Base-by-base conservation (phyloP, 1,284 basidiomycete genomes). In the Erythrobasidium hasegawianum region DNA sequence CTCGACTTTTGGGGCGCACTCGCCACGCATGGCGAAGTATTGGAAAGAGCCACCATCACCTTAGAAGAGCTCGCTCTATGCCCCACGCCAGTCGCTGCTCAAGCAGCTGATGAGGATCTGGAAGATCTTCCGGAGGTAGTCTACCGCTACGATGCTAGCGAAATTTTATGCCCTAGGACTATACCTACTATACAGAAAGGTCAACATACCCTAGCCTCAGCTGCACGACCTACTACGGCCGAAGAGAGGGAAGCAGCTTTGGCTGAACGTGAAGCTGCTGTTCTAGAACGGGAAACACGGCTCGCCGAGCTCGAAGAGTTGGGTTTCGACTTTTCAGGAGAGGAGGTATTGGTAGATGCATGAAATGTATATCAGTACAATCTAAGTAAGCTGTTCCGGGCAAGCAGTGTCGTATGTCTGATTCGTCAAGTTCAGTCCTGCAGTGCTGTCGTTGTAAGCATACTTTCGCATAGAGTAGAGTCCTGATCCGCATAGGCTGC, bases 1-100 rank as follows among this genome's bases (percentile, higher is more conserved):
- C 77, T 90, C 64, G 87, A 90, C 74, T 79, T 90, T 22, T 83
- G 85, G 49, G 89, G 87, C 1, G 73, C 76, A 33, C 49, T 86
- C 20, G 79, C 81, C 3, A 81, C 81, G 1, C 72, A 81, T 60
- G 79, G 80, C 14, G 76, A 74, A 8, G 72, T 87, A 22, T 59
- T 77, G 20, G 71, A 73, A 40, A 77, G 81, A 38, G 83, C 83
- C 0, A 56, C 69, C 68, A 68, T 71, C 47, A 69, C 70, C 5
- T 27, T 69, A 55, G 56, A 50, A 45, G 59, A 68, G 55, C 58
- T 74, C 24, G 70, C 59, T 8, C 50, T 71, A 7, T 75, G 75
- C 57, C 41, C 47, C 13, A 22, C 33, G 11, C 33, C 33, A 33
- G 33, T 10, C 9, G 54, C 38, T 9, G 20, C 22, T 8, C 47